Percentiles rank a stretch among this genome's conserved stretches.
Evolutionary conservation across 345 rosid species (phyloP).

Genomic region (Triadica sebifera): DNA sequence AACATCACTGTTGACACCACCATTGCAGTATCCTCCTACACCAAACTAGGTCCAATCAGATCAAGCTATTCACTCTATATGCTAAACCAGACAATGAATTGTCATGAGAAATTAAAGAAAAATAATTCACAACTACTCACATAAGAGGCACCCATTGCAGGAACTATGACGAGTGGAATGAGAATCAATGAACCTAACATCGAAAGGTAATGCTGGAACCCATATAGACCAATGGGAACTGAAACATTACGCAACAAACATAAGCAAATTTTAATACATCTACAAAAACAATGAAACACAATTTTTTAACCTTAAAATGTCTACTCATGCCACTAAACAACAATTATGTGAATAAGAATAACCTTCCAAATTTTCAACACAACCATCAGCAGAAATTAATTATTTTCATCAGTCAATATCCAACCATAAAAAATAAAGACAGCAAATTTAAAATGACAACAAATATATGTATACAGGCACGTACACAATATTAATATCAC

Average conservation of each 20-base stretch:
- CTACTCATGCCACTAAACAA: not conserved
- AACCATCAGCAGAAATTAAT: constrained; percentile 2
- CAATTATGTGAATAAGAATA: constrained; percentile 4
- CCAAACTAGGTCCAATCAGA: constrained; percentile 41
- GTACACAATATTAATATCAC: not conserved
- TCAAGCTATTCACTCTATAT: constrained; percentile 18
- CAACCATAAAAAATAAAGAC: not conserved
- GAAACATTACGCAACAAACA: constrained; percentile 31
- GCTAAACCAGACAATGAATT: constrained; percentile 8
- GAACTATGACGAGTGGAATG: constrained; percentile 90
- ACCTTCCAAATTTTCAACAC: not conserved
- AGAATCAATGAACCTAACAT: constrained; percentile 86
- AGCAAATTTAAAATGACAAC: not conserved
- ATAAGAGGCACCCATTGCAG: constrained; percentile 94
- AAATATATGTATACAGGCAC: not conserved
- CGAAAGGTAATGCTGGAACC: constrained; percentile 91
- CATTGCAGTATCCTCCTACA: constrained; percentile 82
- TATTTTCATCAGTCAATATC: not conserved
- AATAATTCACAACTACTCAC: constrained; percentile 49
- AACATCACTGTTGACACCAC: constrained; percentile 89
- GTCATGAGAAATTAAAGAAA: not conserved
- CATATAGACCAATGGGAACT: constrained; percentile 94
- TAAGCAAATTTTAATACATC: constrained; percentile 5
- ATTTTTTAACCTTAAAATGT: not conserved
- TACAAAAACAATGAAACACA: constrained; percentile 5